Evolutionary conservation across 352 stramenopile species (phyloP).

Genomic region (Pythium dissotocum): DNA sequence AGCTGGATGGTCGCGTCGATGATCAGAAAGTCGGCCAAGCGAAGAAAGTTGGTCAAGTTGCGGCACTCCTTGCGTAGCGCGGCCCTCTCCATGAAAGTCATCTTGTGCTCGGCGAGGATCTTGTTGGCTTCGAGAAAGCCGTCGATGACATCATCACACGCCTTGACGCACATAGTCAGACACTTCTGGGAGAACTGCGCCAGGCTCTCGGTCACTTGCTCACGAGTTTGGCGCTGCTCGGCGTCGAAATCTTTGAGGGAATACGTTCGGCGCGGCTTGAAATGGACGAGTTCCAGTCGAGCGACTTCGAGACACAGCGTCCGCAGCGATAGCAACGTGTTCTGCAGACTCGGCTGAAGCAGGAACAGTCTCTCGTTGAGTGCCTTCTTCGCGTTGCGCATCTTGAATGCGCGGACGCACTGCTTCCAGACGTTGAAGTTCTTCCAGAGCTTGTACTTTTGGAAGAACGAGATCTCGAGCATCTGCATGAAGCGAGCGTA

Average conservation of each 20-base stretch:
- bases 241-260: conserved; percentile 79
- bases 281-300: conserved; percentile 64
- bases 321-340: conserved; percentile 78
- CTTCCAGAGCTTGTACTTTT: conserved; percentile 93
- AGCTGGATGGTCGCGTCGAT: conserved; percentile 89
- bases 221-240: conserved; percentile 60
- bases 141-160: conserved; percentile 93
- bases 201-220: conserved; percentile 57
- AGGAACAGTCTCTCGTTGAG: conserved; percentile 89
- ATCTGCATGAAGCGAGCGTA: conserved; percentile 92
- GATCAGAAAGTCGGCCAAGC: conserved; percentile 91
- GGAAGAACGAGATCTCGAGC: conserved; percentile 90
- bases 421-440: conserved; percentile 94
- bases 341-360: conserved; percentile 81
- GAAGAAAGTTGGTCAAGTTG: conserved; percentile 91
- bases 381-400: conserved; percentile 76
- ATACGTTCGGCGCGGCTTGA: conserved; percentile 74
- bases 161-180: conserved; percentile 81
- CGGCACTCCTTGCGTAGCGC: conserved; percentile 90
- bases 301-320: conserved; percentile 72
- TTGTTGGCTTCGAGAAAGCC: conserved; percentile 90
- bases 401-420: conserved; percentile 86
- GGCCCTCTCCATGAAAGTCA: conserved; percentile 97
- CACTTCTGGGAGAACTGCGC: conserved; percentile 65
- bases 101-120: conserved; percentile 92